Conservation (phyloP, 306 rosid genomes). For the Canavalia gladiata region DNA sequence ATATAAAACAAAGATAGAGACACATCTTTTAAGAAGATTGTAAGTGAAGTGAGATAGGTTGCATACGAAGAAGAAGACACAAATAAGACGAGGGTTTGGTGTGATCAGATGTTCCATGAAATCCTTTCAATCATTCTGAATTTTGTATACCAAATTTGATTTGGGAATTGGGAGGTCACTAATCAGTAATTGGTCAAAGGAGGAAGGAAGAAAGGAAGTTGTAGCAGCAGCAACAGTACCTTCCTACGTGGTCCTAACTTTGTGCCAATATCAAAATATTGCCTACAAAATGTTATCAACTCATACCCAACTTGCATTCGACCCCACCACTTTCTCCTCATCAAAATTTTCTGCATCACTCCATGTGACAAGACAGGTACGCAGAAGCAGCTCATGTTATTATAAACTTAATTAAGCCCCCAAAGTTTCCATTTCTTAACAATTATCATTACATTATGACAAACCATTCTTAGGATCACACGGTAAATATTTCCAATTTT, state of each 20-base stretch:
- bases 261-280: background rate
- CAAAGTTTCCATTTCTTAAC: background rate
- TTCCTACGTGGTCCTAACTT: conserved; percentile 20
- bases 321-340: conserved; percentile 35
- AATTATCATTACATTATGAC: conserved; percentile 31
- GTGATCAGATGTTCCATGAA: background rate
- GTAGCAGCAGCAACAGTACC: background rate
- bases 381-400: background rate
- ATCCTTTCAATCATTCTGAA: background rate
- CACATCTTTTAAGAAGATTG: too few species aligned
- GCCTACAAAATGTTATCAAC: conserved; percentile 1
- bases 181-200: background rate
- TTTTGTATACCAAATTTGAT: background rate
- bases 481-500: background rate
- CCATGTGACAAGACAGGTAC: background rate
- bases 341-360: background rate
- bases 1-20: too few species aligned
- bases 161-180: conserved; percentile 27
- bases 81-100: background rate
- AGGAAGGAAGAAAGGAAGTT: background rate
- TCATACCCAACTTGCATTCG: background rate
- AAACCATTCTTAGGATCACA: conserved; percentile 13
- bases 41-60: too few species aligned
- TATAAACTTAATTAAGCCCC: background rate
- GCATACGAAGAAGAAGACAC: background rate